Conservation (phyloP, 768 basidiomycete genomes). For the Daedaleopsis sinensis region DNA sequence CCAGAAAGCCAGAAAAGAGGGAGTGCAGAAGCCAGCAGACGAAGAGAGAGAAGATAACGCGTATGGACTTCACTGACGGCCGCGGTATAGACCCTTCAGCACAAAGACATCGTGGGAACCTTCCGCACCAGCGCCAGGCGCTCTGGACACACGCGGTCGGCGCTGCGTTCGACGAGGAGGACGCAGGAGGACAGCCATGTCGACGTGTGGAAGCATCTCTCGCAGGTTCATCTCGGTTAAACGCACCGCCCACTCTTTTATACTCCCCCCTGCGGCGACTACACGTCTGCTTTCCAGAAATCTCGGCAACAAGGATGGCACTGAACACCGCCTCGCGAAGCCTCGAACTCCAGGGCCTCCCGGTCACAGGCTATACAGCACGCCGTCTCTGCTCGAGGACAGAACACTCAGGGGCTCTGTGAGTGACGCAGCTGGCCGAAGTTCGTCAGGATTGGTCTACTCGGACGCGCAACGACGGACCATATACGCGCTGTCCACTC, state of each 20-base stretch:
- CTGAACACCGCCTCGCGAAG: constrained; percentile 15
- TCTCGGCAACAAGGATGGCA: constrained; percentile 1
- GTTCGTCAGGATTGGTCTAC: constrained; percentile 23
- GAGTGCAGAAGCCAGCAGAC: background rate
- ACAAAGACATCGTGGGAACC: constrained; percentile 26
- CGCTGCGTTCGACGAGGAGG: constrained; percentile 11
- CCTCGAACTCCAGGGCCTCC: background rate
- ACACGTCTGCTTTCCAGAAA: constrained; percentile 15
- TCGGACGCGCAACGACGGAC: constrained; percentile 67
- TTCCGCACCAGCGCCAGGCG: background rate
- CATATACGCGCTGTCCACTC: constrained; percentile 88
- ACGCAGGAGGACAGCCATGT: constrained; percentile 20
- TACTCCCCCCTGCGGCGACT: constrained; percentile 5
- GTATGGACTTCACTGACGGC: constrained; percentile 5
- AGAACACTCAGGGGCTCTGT: background rate
- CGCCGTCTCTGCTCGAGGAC: background rate
- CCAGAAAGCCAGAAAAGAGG: constrained; percentile 1
- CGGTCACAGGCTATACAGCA: constrained; percentile 13
- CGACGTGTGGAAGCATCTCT: constrained; percentile 11
- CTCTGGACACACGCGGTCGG: background rate
- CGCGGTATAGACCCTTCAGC: background rate
- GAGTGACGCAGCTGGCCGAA: background rate
- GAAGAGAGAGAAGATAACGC: constrained; percentile 5
- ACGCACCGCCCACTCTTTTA: constrained; percentile 18
- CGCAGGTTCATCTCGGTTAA: constrained; percentile 1